These are phyloP conservation scores for Lentinula sp. DNA, from an alignment of 768 basidiomycete species.

Conservation along the genomic window DNA sequence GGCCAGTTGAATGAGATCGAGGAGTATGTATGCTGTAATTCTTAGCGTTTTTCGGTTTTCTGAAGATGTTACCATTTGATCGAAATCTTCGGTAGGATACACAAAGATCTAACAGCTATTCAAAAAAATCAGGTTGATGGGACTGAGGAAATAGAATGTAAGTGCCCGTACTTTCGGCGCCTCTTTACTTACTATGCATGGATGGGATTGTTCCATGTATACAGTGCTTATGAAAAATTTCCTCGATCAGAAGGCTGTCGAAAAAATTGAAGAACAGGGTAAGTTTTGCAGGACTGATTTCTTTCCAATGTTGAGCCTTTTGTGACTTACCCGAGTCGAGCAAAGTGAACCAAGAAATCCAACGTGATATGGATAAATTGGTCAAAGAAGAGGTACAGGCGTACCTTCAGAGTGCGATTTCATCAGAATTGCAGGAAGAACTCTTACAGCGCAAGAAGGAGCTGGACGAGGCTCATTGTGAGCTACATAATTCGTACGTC, in stretches of 20 bases:
- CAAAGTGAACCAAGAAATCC: constrained; percentile 43
- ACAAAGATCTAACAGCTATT: constrained; percentile 18
- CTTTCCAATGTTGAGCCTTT: background rate
- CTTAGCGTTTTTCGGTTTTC: background rate
- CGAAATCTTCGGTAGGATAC: background rate
- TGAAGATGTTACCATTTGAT: background rate
- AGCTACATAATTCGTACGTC: constrained; percentile 54
- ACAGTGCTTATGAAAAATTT: constrained; percentile 43
- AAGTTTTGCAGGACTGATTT: background rate
- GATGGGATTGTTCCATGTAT: background rate
- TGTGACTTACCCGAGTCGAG: background rate
- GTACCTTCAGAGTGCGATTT: constrained; percentile 40
- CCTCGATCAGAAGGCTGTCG: constrained; percentile 35
- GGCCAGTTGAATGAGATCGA: background rate
- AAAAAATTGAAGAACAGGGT: constrained; percentile 42
- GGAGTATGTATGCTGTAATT: background rate
- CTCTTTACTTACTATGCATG: background rate
- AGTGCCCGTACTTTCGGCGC: constrained; percentile 5
- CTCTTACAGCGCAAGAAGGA: constrained; percentile 35
- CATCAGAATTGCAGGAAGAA: constrained; percentile 42
- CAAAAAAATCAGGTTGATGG: constrained; percentile 37
- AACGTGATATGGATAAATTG: constrained; percentile 40
- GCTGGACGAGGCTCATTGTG: constrained; percentile 38
- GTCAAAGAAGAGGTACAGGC: constrained; percentile 44
- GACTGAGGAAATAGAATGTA: constrained; percentile 44